Percentiles rank a stretch among this genome's conserved stretches.
Conservation (phyloP, 352 stramenopile species). For the Phytophthora hibernalis region DNA sequence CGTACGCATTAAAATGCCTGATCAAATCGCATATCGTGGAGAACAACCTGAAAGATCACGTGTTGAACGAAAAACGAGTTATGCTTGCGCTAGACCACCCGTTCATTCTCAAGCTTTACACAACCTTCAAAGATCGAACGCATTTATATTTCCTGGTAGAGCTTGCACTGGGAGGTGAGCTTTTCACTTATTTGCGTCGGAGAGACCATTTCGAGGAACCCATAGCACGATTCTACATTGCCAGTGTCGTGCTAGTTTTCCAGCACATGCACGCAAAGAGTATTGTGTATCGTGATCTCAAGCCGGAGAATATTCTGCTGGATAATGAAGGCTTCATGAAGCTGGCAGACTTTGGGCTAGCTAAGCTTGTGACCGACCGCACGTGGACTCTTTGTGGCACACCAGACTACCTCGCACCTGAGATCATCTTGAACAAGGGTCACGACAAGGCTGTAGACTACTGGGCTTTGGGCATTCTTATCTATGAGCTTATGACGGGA, state of each 20-base stretch:
- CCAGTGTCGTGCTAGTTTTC: slow-evolving; percentile 91
- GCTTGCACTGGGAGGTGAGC: slow-evolving; percentile 90
- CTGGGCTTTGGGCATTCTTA: slow-evolving; percentile 91
- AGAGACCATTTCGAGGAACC: slow-evolving; percentile 78
- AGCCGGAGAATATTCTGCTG: slow-evolving; percentile 91
- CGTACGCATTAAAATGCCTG: slow-evolving; percentile 93
- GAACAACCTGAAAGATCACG: slow-evolving; percentile 92
- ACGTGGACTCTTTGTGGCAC: slow-evolving; percentile 94
- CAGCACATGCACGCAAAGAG: slow-evolving; percentile 91
- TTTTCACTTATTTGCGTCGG: slow-evolving; percentile 92
- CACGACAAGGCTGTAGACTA: slow-evolving; percentile 93
- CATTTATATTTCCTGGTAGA: slow-evolving; percentile 94
- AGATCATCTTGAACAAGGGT: slow-evolving; percentile 93
- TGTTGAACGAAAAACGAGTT: slow-evolving; percentile 92
- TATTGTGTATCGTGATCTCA: slow-evolving; percentile 93
- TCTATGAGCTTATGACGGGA: slow-evolving; percentile 91
- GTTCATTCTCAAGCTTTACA: slow-evolving; percentile 92
- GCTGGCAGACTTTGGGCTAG: slow-evolving; percentile 92
- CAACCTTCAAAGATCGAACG: slow-evolving; percentile 91
- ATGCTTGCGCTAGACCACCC: slow-evolving; percentile 90
- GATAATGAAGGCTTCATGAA: slow-evolving; percentile 91
- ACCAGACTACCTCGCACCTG: slow-evolving; percentile 92
- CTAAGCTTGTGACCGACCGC: slow-evolving; percentile 86
- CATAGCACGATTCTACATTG: slow-evolving; percentile 88
- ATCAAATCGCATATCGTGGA: slow-evolving; percentile 92